Conservation (phyloP, 768 basidiomycete genomes). For the Postia placenta region DNA sequence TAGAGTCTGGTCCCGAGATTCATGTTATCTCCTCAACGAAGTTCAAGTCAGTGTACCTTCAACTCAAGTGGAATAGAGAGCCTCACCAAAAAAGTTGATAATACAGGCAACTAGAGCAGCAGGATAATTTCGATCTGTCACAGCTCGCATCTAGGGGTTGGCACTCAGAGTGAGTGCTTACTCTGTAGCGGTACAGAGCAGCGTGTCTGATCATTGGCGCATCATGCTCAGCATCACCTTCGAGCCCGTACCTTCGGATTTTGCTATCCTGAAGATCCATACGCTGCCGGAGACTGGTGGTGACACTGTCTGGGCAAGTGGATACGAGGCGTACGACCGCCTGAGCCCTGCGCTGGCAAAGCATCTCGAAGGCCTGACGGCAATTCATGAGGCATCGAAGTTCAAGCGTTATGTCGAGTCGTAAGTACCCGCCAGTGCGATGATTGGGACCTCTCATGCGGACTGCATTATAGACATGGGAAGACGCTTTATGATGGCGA, state of each 20-base stretch:
- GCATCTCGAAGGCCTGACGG: conserved; percentile 55
- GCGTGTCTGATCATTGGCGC: too few relatives aligned
- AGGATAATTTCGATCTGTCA: not conserved
- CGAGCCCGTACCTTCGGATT: conserved; percentile 54
- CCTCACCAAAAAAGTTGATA: too few relatives aligned
- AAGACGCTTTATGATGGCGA: conserved; percentile 27
- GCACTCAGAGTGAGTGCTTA: not conserved
- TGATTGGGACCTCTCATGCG: not conserved
- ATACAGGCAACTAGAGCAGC: conserved; percentile 26
- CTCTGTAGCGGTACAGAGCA: too few relatives aligned
- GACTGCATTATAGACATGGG: conserved; percentile 26
- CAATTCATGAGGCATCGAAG: conserved; percentile 41
- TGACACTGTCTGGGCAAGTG: conserved; percentile 36
- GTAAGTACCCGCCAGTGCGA: conserved; percentile 16
- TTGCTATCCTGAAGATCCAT: conserved; percentile 38
- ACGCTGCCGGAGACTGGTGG: conserved; percentile 24
- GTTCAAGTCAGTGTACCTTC: conserved; percentile 13
- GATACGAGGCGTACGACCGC: conserved; percentile 59
- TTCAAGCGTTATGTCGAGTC: conserved; percentile 25
- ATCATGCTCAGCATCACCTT: conserved; percentile 61
- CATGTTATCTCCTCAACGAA: conserved; percentile 37
- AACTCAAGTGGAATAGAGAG: too few relatives aligned
- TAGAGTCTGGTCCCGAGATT: conserved; percentile 34
- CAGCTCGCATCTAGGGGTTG: not conserved
- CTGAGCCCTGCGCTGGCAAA: conserved; percentile 47